These are phyloP conservation scores for Xylariaceae sp. DNA, from an alignment of 2,329 filamentous ascomycete species.

Conservation along the genomic window DNA sequence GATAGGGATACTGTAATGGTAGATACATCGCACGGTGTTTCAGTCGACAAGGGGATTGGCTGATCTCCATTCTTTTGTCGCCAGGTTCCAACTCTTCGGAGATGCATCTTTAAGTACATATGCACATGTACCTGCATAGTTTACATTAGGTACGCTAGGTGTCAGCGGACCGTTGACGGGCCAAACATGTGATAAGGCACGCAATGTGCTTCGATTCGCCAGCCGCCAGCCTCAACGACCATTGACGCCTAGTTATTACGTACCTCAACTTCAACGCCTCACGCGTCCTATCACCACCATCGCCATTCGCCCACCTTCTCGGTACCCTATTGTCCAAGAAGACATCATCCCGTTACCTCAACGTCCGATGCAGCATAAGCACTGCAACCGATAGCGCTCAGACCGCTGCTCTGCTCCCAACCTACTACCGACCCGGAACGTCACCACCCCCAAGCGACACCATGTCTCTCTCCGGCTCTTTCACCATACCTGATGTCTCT, in stretches of 20 bases:
- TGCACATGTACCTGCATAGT: background rate
- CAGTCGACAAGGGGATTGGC: no score
- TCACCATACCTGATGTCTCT: constrained; percentile 47
- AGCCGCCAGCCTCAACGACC: background rate
- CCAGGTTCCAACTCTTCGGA: no score
- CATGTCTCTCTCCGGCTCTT: constrained; percentile 45
- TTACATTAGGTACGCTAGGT: background rate
- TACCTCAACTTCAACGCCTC: constrained; percentile 4
- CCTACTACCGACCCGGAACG: constrained; percentile 5
- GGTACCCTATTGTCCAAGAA: background rate
- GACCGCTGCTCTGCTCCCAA: constrained; percentile 17
- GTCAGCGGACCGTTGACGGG: background rate
- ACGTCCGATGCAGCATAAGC: constrained; percentile 26
- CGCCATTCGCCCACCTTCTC: background rate
- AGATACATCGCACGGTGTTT: no score
- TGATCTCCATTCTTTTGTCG: no score
- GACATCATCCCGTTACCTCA: no score
- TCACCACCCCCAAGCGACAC: constrained; percentile 25
- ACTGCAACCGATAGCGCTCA: constrained; percentile 25
- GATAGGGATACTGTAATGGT: no score
- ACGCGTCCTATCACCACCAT: background rate
- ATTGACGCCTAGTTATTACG: no score
- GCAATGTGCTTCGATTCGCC: background rate
- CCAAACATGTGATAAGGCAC: background rate
- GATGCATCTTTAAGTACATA: background rate